Evolutionary conservation across 23 red algal species (phyloP), one percentile per base, ranked within the genome.

Genomic region (Gracilaria caudata): DNA sequence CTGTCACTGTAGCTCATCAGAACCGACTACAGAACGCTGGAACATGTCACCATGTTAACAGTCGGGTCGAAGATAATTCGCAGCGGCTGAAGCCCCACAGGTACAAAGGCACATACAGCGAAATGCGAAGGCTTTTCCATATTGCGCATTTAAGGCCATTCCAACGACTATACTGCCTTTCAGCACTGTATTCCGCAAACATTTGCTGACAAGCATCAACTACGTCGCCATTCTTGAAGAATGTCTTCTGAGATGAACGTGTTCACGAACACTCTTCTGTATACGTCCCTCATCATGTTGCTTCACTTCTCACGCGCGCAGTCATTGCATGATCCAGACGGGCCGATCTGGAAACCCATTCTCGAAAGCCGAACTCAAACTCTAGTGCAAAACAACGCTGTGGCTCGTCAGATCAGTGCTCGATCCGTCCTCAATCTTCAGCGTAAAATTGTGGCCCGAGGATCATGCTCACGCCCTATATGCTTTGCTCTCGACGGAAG

Each of bases 401-500:
- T 65, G 11, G 60, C 60, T 1, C 25, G 32, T 9, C 25, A 35
- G 20, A 65, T 65, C 26, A 35, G 60, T 34, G 26, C 26, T 29
- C 25, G 11, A 23, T 32, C 26, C 13, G 60, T 65, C 1, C 32
- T 65, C 8, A 30, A 65, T 65, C 60, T 65, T 65, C 60, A 65
- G 20, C 60, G 60, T 9, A 35, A 65, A 16, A 35, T 65, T 32
- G 25, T 65, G 14, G 60, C 32, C 11, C 10, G 60, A 13, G 60
- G 60, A 16, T 65, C 32, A 28, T 65, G 60, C 29, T 4, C 25
- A 4, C 9, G 60, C 26, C 60, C 60, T 4, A 9, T 65, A 23
- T 76, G 71, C n/a, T 76, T 76, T 76, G 71, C 71, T 44, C 13
- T 76, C 6, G 71, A 76, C 71, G 71, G 71, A 12, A 76, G 71